Evolutionary conservation across 1,284 basidiomycete genomes (phyloP).

Genomic region (Singerocomus inundabilis): DNA sequence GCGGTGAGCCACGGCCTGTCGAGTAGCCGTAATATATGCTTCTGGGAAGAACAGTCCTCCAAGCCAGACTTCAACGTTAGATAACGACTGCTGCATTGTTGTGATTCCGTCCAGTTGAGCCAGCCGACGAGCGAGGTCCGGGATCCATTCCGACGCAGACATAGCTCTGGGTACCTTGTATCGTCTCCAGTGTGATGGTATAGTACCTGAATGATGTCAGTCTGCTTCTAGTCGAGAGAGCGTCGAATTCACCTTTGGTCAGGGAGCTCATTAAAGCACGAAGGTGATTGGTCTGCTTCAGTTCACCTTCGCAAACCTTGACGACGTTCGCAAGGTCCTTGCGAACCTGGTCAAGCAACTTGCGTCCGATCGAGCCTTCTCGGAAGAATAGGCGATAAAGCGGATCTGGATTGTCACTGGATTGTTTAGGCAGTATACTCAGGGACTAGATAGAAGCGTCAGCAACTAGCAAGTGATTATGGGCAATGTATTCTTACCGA

Average conservation of each 20-base stretch:
- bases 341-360: constrained; percentile 73
- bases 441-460: constrained; percentile 47
- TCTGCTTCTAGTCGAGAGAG: constrained; percentile 1
- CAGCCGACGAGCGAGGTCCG: constrained; percentile 77
- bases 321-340: constrained; percentile 80
- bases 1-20: constrained; percentile 88
- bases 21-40: constrained; percentile 90
- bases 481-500: constrained; percentile 47
- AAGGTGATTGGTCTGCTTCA: constrained; percentile 94
- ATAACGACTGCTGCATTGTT: constrained; percentile 56
- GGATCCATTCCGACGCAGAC: constrained; percentile 82
- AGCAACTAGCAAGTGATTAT: background rate
- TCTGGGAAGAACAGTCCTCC: constrained; percentile 95
- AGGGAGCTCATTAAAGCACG: constrained; percentile 84
- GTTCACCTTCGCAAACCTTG: constrained; percentile 79
- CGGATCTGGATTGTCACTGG: constrained; percentile 75
- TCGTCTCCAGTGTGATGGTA: constrained; percentile 82
- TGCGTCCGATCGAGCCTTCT: constrained; percentile 80
- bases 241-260: constrained; percentile 67
- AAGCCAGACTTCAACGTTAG: constrained; percentile 81
- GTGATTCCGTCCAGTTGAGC: constrained; percentile 81
- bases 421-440: constrained; percentile 59
- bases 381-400: constrained; percentile 85
- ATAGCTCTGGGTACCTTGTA: constrained; percentile 85
- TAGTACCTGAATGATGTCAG: constrained; percentile 57